phyloP scores from a whole-genome alignment of 2,329 filamentous ascomycete species.

The Mariannaea elegans region DNA sequence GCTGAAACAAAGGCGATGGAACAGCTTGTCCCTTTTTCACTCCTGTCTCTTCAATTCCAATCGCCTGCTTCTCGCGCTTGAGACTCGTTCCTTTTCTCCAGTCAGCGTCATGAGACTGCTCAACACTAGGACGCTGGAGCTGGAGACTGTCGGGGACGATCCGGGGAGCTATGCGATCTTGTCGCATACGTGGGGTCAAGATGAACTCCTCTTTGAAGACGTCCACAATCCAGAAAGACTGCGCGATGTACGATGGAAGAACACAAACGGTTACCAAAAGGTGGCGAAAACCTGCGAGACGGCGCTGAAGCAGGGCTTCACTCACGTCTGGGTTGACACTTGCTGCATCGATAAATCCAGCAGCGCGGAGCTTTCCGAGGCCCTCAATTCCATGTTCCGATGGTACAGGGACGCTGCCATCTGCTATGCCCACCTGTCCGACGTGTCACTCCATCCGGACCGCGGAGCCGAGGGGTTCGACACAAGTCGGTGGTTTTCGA shows the following conservation, averaged over 20 bases:
- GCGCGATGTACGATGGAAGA: conserved; percentile 28
- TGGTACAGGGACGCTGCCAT: conserved; percentile 35
- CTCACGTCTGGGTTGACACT: conserved; percentile 39
- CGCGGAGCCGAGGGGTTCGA: conserved; percentile 29
- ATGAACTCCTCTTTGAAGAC: conserved; percentile 38
- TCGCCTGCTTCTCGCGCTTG: background rate
- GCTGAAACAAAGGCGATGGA: conserved; percentile 21
- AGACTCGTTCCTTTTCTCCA: background rate
- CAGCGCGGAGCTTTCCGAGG: conserved; percentile 39
- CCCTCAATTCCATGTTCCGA: conserved; percentile 40
- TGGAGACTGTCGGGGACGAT: conserved; percentile 30
- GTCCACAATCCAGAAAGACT: conserved; percentile 31
- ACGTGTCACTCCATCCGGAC: conserved; percentile 29
- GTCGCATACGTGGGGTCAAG: conserved; percentile 39
- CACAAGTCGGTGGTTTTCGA: conserved; percentile 36
- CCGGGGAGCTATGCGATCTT: conserved; percentile 37
- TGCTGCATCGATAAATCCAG: conserved; percentile 41
- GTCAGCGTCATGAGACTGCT: conserved; percentile 36
- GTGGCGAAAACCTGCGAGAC: conserved; percentile 34
- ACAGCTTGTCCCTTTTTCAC: background rate
- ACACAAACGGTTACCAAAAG: conserved; percentile 35
- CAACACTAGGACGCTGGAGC: conserved; percentile 40
- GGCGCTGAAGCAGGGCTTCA: conserved; percentile 32
- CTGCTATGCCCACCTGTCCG: conserved; percentile 37
- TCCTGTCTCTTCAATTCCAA: background rate